Conservation (phyloP, 1,139 yeast genomes). For the Suhomyces anneliseae region DNA sequence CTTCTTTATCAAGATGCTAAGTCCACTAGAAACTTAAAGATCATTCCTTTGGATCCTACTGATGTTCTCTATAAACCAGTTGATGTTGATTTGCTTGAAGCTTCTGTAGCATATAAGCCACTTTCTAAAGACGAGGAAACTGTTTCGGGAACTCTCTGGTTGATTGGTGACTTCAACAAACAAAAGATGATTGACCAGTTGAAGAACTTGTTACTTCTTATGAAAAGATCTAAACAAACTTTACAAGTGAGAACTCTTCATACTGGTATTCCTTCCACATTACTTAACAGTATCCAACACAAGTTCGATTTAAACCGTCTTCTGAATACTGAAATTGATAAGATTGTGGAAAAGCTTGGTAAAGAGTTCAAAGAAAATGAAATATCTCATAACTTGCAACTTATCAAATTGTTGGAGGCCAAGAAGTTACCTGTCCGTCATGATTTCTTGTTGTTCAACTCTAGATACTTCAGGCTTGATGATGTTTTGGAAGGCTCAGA, state of each 20-base stretch:
- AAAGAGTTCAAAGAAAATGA: constrained; percentile 5
- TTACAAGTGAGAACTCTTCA: constrained; percentile 40
- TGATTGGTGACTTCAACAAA: constrained; percentile 55
- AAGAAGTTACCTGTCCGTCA: constrained; percentile 37
- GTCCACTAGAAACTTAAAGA: constrained; percentile 31
- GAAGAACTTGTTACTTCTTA: constrained; percentile 27
- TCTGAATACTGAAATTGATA: constrained; percentile 15
- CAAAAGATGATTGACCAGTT: constrained; percentile 42
- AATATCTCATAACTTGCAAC: constrained; percentile 3
- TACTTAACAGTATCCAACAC: constrained; percentile 7
- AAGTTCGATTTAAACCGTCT: constrained; percentile 3
- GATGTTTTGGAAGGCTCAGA: constrained; percentile 20
- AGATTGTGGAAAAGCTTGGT: constrained; percentile 14
- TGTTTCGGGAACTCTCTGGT: constrained; percentile 44
- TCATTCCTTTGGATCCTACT: constrained; percentile 36
- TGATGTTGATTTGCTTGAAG: constrained; percentile 27
- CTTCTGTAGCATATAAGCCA: constrained; percentile 18
- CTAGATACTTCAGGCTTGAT: constrained; percentile 41
- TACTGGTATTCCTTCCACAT: constrained; percentile 20
- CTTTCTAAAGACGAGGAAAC: constrained; percentile 11
- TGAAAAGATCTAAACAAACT: constrained; percentile 23
- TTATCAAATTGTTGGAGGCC: constrained; percentile 20
- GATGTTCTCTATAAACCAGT: constrained; percentile 36
- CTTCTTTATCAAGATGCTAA: constrained; percentile 37
- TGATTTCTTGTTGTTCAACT: constrained; percentile 38